These are phyloP conservation scores for Aspergillus sparsus DNA, from an alignment of 495 filamentous ascomycete species.

Conservation along the genomic window DNA sequence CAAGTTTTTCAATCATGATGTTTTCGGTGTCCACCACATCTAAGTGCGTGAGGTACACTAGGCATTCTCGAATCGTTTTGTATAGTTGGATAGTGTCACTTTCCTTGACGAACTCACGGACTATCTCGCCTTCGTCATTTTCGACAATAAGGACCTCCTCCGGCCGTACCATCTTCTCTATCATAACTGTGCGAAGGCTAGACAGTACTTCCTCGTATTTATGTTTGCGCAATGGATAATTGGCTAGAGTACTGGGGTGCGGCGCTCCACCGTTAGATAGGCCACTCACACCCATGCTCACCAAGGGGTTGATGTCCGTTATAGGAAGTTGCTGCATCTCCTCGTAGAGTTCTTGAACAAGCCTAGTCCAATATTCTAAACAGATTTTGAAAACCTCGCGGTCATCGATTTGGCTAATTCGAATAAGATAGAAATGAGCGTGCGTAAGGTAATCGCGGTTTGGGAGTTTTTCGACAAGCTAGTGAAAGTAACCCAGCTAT, in stretches of 20 bases:
- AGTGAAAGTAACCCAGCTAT: slow-evolving; percentile 9
- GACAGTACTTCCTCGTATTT: slow-evolving; percentile 93
- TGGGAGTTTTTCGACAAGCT: slow-evolving; percentile 94
- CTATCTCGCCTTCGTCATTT: slow-evolving; percentile 98
- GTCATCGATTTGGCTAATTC: slow-evolving; percentile 97
- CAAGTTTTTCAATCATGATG: slow-evolving; percentile 98
- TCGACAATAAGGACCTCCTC: slow-evolving; percentile 99
- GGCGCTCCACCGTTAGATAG: slow-evolving; percentile 78
- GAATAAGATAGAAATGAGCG: slow-evolving; percentile 95
- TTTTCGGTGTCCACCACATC: slow-evolving; percentile 96
- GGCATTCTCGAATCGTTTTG: slow-evolving; percentile 96
- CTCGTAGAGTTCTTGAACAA: slow-evolving; percentile 98
- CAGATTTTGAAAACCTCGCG: slow-evolving; percentile 99
- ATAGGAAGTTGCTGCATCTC: slow-evolving; percentile 96
- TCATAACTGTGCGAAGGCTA: slow-evolving; percentile 95
- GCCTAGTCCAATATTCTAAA: slow-evolving; percentile 97
- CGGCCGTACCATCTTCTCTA: slow-evolving; percentile 98
- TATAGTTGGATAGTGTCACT: slow-evolving; percentile 98
- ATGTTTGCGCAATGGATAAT: slow-evolving; percentile 93
- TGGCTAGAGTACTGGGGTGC: slow-evolving; percentile 76
- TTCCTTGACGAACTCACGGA: slow-evolving; percentile 98
- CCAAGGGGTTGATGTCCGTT: slow-evolving; percentile 83
- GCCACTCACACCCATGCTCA: slow-evolving; percentile 71
- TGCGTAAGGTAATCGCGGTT: slow-evolving; percentile 93
- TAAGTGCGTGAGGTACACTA: slow-evolving; percentile 96